These are phyloP conservation scores for Epichloe bromicola DNA, from an alignment of 2,329 filamentous ascomycete genomes.

Conservation along the genomic window DNA sequence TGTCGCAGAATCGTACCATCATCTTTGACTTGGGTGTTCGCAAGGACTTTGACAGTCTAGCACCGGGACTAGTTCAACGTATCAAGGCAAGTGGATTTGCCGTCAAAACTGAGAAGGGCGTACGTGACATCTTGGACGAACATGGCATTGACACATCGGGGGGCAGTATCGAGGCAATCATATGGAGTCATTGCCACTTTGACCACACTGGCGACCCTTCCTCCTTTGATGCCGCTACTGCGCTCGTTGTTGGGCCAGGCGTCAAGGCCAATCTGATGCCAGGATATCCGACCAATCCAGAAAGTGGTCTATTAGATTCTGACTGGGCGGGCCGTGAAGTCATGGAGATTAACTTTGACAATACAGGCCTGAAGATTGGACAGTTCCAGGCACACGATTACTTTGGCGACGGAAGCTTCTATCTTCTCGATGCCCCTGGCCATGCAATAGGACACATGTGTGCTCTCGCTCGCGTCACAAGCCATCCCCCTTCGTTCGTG, in stretches of 20 bases:
- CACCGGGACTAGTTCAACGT: not conserved
- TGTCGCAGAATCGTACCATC: not conserved
- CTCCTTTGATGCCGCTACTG: conserved; percentile 12
- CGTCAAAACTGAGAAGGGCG: not conserved
- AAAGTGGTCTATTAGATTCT: conserved; percentile 6
- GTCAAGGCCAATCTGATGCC: conserved; percentile 8
- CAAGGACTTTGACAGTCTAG: not conserved
- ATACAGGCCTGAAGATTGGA: conserved; percentile 13
- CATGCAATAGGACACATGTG: conserved; percentile 12
- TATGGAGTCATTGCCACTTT: conserved; percentile 18
- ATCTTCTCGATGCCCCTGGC: conserved; percentile 22
- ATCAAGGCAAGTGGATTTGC: not conserved
- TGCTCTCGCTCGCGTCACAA: conserved; percentile 9
- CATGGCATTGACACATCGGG: not conserved
- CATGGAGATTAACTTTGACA: conserved; percentile 8
- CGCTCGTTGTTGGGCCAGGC: conserved; percentile 14
- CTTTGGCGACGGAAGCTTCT: conserved; percentile 28
- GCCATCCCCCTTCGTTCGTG: conserved; percentile 9
- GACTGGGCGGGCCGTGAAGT: conserved; percentile 9
- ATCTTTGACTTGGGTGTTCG: conserved; percentile 1
- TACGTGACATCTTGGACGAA: not conserved
- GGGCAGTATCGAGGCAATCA: conserved; percentile 10
- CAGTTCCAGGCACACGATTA: conserved; percentile 27
- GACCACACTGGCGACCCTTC: conserved; percentile 17
- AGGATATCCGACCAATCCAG: conserved; percentile 6